A percentile compares a stretch with the other conserved stretches of the same genome.
These are phyloP conservation scores for Polymyxa betae DNA, from an alignment of 208 protist species.

Conservation along the genomic window DNA sequence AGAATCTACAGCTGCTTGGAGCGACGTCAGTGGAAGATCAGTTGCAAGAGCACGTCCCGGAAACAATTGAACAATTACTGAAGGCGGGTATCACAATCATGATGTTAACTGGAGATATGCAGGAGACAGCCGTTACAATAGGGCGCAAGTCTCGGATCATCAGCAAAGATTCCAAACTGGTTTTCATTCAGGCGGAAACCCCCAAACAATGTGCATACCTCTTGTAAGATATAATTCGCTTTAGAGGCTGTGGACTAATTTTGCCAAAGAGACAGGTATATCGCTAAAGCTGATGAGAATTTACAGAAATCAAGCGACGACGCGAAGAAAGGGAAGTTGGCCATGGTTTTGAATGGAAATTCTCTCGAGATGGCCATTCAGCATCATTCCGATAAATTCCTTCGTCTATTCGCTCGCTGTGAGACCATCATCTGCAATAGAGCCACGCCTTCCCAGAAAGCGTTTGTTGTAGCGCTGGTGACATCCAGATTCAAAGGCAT, in stretches of 20 bases:
- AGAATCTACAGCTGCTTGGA: slow-evolving; percentile 86
- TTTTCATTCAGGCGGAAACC: slow-evolving; percentile 25
- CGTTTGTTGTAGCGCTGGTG: slow-evolving; percentile 87
- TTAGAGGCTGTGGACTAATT: slow-evolving; percentile 1
- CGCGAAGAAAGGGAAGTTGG: neutral
- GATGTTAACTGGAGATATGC: slow-evolving; percentile 98
- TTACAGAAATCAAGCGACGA: too few species aligned
- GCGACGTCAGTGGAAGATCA: slow-evolving; percentile 96
- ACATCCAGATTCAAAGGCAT: slow-evolving; percentile 63
- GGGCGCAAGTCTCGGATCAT: slow-evolving; percentile 64
- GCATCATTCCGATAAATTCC: slow-evolving; percentile 61
- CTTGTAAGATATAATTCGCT: neutral
- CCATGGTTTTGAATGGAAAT: slow-evolving; percentile 46
- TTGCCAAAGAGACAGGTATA: slow-evolving; percentile 42
- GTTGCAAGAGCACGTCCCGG: slow-evolving; percentile 82
- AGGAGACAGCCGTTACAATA: slow-evolving; percentile 75
- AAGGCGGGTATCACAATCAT: slow-evolving; percentile 82
- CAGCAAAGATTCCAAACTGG: slow-evolving; percentile 49
- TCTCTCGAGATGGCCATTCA: slow-evolving; percentile 7
- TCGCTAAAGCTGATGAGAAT: neutral
- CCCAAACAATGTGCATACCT: slow-evolving; percentile 20
- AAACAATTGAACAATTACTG: slow-evolving; percentile 90
- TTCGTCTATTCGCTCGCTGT: slow-evolving; percentile 70
- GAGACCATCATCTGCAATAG: slow-evolving; percentile 90
- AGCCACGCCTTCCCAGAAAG: slow-evolving; percentile 97